Conservation (phyloP, 345 rosid genomes). For the Camelina sativa region DNA sequence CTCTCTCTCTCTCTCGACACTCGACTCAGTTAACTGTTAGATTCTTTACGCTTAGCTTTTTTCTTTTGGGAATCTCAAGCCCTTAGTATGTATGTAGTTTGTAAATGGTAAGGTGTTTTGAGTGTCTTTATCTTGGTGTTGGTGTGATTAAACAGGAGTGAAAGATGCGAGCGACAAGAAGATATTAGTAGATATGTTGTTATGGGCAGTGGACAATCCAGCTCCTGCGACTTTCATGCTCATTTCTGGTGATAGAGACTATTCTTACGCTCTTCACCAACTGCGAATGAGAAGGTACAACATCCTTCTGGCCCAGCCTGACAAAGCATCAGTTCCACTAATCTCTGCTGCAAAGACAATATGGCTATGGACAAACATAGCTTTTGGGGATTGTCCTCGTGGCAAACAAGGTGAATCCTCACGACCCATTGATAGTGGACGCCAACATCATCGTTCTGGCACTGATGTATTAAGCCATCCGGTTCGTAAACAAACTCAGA, state of each 20-base stretch:
- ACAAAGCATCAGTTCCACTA: conserved; percentile 55
- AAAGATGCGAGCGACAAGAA: conserved; percentile 90
- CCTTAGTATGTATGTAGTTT: background rate
- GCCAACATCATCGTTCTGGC: conserved; percentile 28
- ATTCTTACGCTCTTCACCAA: conserved; percentile 77
- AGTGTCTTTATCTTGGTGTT: background rate
- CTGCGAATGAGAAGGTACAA: conserved; percentile 77
- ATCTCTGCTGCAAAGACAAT: conserved; percentile 71
- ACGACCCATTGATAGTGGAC: background rate
- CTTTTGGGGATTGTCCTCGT: conserved; percentile 59
- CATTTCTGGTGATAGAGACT: conserved; percentile 79
- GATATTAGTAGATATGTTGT: conserved; percentile 77
- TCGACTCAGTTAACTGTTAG: too few relatives aligned
- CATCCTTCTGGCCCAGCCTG: conserved; percentile 74
- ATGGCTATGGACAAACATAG: conserved; percentile 81
- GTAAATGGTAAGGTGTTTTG: too few relatives aligned
- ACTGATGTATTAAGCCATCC: conserved; percentile 26
- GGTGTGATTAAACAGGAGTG: conserved; percentile 52
- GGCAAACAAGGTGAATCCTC: too few relatives aligned
- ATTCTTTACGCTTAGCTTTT: too few relatives aligned
- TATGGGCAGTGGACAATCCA: conserved; percentile 84
- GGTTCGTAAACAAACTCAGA: conserved; percentile 42
- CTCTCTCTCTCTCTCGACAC: too few relatives aligned
- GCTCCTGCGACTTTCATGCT: conserved; percentile 78
- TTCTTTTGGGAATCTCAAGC: too few relatives aligned